Evolutionary conservation across 1,284 basidiomycete species (phyloP).

Genomic region (Amylostereum areolatum): DNA sequence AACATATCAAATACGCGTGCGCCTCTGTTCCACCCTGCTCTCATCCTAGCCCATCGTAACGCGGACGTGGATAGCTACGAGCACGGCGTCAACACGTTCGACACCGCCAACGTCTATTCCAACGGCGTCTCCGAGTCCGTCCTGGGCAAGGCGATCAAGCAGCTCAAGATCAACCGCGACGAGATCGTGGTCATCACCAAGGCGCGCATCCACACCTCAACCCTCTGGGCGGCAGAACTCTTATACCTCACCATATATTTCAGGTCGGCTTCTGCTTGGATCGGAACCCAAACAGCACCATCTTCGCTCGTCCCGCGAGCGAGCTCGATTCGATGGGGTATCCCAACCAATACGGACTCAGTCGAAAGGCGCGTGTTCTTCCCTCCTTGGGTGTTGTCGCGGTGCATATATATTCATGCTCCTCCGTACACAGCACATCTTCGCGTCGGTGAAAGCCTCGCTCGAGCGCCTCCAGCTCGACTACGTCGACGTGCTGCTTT

Average conservation of each 20-base stretch:
- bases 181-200: not conserved
- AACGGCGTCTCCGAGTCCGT: not conserved
- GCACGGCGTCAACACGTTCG: conserved; percentile 62
- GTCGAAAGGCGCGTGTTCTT: conserved; percentile 12
- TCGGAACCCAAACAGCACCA: too few relatives aligned
- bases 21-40: not conserved
- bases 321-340: conserved; percentile 18
- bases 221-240: too few relatives aligned
- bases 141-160: conserved; percentile 1
- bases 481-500: conserved; percentile 35
- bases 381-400: too few relatives aligned
- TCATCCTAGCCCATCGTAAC: not conserved
- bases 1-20: conserved; percentile 53
- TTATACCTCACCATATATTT: too few relatives aligned
- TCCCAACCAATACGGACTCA: conserved; percentile 31
- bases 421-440: conserved; percentile 23
- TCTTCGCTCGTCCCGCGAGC: too few relatives aligned
- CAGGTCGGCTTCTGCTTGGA: too few relatives aligned
- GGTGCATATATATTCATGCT: too few relatives aligned
- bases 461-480: conserved; percentile 26
- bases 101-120: conserved; percentile 47
- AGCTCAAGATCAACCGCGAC: not conserved
- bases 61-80: conserved; percentile 14
- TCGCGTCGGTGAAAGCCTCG: conserved; percentile 28
- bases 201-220: too few relatives aligned